These are phyloP conservation scores for Coprinopsis sp. DNA, from an alignment of 768 basidiomycete genomes.

Conservation along the genomic window DNA sequence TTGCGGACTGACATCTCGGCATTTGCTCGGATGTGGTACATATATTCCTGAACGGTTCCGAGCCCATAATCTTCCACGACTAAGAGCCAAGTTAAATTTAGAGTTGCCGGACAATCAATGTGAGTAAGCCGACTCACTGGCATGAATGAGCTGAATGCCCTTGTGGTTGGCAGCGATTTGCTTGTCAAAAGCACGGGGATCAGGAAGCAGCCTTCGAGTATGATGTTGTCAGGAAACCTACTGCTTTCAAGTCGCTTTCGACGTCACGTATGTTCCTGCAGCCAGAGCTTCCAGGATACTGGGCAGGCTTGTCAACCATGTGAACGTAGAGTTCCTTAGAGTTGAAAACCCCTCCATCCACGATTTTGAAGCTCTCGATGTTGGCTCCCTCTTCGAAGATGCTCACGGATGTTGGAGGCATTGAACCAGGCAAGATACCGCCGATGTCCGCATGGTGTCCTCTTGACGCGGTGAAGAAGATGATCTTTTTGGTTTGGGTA, in stretches of 20 bases:
- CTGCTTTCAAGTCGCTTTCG: slow-evolving; percentile 88
- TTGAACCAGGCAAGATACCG: slow-evolving; percentile 87
- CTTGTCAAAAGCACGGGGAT: slow-evolving; percentile 30
- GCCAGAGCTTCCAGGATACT: slow-evolving; percentile 82
- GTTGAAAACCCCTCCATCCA: slow-evolving; percentile 78
- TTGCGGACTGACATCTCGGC: slow-evolving; percentile 85
- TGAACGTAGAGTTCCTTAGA: slow-evolving; percentile 66
- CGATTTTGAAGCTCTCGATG: slow-evolving; percentile 89
- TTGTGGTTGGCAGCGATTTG: slow-evolving; percentile 95
- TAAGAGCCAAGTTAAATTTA: slow-evolving; percentile 22
- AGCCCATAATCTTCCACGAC: slow-evolving; percentile 86
- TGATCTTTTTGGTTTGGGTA: slow-evolving; percentile 59
- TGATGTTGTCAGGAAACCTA: slow-evolving; percentile 29
- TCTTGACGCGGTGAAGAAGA: slow-evolving; percentile 90
- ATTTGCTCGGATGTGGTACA: slow-evolving; percentile 85
- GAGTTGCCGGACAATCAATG: slow-evolving; percentile 8
- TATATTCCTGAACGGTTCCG: slow-evolving; percentile 86
- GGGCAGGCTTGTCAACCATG: slow-evolving; percentile 77
- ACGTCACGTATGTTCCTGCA: slow-evolving; percentile 86
- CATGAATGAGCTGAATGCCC: slow-evolving; percentile 80
- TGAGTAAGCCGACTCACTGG: slow-evolving; percentile 42
- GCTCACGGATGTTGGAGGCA: slow-evolving; percentile 90
- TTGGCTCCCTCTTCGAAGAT: slow-evolving; percentile 95
- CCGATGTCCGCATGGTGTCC: slow-evolving; percentile 95
- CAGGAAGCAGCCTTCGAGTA: slow-evolving; percentile 4